Conservation (phyloP, 139 green algal genomes). For the Auxenochlorella protothecoides region DNA sequence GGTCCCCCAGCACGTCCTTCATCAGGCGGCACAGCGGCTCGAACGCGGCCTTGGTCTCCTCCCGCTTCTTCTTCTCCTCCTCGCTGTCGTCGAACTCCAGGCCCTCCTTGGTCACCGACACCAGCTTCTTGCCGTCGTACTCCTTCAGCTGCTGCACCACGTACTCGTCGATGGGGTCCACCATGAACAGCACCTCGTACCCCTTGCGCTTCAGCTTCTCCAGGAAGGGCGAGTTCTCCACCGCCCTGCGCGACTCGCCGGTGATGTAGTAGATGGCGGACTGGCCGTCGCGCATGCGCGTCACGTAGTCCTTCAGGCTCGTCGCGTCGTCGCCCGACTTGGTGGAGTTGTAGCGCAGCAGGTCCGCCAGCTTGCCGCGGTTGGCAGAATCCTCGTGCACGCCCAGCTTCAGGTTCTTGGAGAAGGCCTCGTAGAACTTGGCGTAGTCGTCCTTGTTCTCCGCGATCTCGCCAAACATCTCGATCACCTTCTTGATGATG, state of each 20-base stretch:
- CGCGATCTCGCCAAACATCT: constrained; percentile 71
- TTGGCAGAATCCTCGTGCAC: constrained; percentile 95
- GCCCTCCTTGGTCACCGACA: constrained; percentile 95
- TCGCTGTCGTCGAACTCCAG: constrained; percentile 67
- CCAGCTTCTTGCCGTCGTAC: constrained; percentile 98
- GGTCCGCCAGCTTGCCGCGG: constrained; percentile 93
- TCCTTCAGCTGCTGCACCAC: constrained; percentile 99
- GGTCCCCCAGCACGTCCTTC: constrained; percentile 98
- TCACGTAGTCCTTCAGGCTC: constrained; percentile 98
- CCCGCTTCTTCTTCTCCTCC: constrained; percentile 64
- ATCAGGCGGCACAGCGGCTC: constrained; percentile 89
- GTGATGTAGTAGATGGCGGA: constrained; percentile 99
- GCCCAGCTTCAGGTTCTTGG: constrained; percentile 99
- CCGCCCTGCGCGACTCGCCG: constrained; percentile 87
- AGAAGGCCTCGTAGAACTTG: constrained; percentile 99
- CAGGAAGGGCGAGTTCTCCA: constrained; percentile 98
- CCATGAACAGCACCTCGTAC: constrained; percentile 98
- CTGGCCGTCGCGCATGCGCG: constrained; percentile 98
- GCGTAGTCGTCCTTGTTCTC: constrained; percentile 99
- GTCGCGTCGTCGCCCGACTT: constrained; percentile 98
- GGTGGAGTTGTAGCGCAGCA: constrained; percentile 87
- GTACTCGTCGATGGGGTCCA: constrained; percentile 99
- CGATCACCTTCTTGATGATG: constrained; percentile 96
- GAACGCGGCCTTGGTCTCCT: constrained; percentile 93
- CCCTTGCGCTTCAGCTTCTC: constrained; percentile 95